Base-by-base conservation (phyloP, 2,329 filamentous ascomycete genomes). In the Claviceps arundinis region DNA sequence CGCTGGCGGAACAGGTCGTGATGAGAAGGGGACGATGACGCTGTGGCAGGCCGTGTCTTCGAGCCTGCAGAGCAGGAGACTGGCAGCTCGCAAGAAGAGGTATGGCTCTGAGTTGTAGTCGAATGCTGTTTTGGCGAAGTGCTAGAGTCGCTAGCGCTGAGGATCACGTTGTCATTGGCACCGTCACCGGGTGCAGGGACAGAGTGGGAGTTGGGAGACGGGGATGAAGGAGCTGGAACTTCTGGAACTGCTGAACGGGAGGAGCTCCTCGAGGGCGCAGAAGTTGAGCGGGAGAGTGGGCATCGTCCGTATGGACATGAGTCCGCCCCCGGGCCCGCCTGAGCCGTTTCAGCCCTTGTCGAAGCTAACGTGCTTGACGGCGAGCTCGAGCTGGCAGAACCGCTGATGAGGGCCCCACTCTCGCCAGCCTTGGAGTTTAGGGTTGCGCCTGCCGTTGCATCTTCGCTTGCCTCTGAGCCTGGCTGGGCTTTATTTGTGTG, bases 31-130 rank as follows among this genome's bases (percentile, higher is more conserved):
- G 47, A 49, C 50, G 58, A 56, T 55, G 56, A 58, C 56, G 54
- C 53, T 56, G 60, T 52, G 53, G 58, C 41, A n/a, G 41, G 55
- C 47, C 48, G 59, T 55, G 53, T 68, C 52, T 65, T 66, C 51
- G 73, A 65, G 64, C 78, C 75, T 57, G 69, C 72, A 60, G 76
- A 76, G 54, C 76, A 76, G 62, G 74, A 77, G 22, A 75, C 70
- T 30, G 77, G 76, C 57, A 78, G 65, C 59, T 78, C 79, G 55
- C 76, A 79, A 41, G 75, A 73, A 60, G n/a, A n/a, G n/a, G 71
- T 78, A 63, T 78, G 72, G 61, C 62, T 74, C 57, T 75, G 73
- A 51, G 76, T n/a, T n/a, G n/a, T 74, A 63, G 78, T 76, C 45
- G 65, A 63, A 58, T 78, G 73, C 50, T 62, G 56, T 53, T 55